Percentiles rank a stretch among this genome's conserved stretches.
These are phyloP conservation scores for Juglanconis oblonga DNA, from an alignment of 2,329 filamentous ascomycete species.

Conservation along the genomic window DNA sequence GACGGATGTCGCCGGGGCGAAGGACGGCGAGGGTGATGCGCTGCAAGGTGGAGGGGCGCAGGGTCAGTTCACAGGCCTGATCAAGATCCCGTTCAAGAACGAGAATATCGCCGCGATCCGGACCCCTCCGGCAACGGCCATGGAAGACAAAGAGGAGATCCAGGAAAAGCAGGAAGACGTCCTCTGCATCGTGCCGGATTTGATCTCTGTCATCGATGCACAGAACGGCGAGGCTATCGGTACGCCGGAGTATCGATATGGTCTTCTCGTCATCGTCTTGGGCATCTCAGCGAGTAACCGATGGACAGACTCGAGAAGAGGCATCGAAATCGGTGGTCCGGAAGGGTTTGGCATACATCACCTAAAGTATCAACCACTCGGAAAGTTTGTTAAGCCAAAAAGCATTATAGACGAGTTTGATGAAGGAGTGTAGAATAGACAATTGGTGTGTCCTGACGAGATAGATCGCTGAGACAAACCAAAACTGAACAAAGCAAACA, in stretches of 20 bases:
- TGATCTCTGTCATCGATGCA: slow-evolving; percentile 54
- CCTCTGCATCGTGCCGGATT: slow-evolving; percentile 53
- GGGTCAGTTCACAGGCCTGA: slow-evolving; percentile 37
- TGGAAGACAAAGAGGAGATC: slow-evolving; percentile 25
- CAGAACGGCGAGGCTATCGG: slow-evolving; percentile 56
- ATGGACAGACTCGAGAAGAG: slow-evolving; percentile 43
- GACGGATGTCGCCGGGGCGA: slow-evolving; percentile 30
- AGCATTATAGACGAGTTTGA: slow-evolving; percentile 53
- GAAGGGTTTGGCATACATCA: slow-evolving; percentile 46
- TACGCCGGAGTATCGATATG: slow-evolving; percentile 55
- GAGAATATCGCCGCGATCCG: slow-evolving; percentile 64
- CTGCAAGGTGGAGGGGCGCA: slow-evolving; percentile 24
- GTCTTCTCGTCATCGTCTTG: slow-evolving; percentile 47
- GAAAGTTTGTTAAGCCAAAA: slow-evolving; percentile 44
- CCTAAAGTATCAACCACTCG: slow-evolving; percentile 45
- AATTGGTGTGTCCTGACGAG: too few relatives aligned
- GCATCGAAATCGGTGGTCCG: slow-evolving; percentile 48
- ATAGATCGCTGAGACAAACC: too few relatives aligned
- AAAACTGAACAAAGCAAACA: too few relatives aligned
- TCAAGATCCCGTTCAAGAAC: slow-evolving; percentile 69
- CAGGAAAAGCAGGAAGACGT: slow-evolving; percentile 41
- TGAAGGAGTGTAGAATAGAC: neutral
- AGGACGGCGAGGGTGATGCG: slow-evolving; percentile 15
- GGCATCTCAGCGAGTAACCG: slow-evolving; percentile 43
- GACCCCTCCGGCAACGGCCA: slow-evolving; percentile 18